phyloP scores from a whole-genome alignment of 2,329 filamentous ascomycete genomes.

The Bipolaris victoriae region DNA sequence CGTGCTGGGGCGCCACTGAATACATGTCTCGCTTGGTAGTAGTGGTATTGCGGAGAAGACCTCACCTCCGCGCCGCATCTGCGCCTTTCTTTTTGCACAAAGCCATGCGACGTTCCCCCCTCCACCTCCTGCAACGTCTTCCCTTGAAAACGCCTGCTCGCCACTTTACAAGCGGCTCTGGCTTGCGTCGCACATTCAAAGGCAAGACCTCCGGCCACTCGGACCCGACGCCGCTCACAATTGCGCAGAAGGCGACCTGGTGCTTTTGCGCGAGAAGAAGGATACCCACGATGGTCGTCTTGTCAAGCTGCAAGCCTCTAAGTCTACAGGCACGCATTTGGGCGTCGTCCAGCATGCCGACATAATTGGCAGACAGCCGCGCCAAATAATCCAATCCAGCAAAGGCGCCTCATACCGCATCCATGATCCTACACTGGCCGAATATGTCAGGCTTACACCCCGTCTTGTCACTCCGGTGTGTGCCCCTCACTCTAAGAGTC shows the following conservation, averaged over 20 bases:
- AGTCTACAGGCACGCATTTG: conserved; percentile 51
- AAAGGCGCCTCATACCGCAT: conserved; percentile 62
- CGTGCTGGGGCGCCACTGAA: background rate
- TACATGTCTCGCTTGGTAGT: conserved; percentile 7
- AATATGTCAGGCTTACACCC: conserved; percentile 72
- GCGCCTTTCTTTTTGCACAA: conserved; percentile 17
- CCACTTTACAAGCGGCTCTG: conserved; percentile 28
- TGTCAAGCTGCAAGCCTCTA: conserved; percentile 47
- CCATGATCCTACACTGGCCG: conserved; percentile 70
- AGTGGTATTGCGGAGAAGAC: conserved; percentile 16
- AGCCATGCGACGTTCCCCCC: conserved; percentile 28
- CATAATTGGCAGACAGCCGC: conserved; percentile 67
- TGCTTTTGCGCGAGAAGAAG: conserved; percentile 51
- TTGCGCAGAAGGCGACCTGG: conserved; percentile 47
- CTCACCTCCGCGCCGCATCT: conserved; percentile 25
- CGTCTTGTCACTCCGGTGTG: conserved; percentile 77
- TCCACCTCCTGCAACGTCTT: conserved; percentile 5
- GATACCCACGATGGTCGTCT: conserved; percentile 49
- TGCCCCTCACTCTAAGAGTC: conserved; percentile 9
- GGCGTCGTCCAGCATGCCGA: conserved; percentile 59
- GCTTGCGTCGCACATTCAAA: conserved; percentile 35
- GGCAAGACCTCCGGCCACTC: conserved; percentile 26
- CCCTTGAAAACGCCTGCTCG: conserved; percentile 10
- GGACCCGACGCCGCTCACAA: conserved; percentile 18
- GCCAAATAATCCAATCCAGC: conserved; percentile 64